Base-by-base conservation (phyloP, 1,284 basidiomycete species). In the Wolfiporia cocos region DNA sequence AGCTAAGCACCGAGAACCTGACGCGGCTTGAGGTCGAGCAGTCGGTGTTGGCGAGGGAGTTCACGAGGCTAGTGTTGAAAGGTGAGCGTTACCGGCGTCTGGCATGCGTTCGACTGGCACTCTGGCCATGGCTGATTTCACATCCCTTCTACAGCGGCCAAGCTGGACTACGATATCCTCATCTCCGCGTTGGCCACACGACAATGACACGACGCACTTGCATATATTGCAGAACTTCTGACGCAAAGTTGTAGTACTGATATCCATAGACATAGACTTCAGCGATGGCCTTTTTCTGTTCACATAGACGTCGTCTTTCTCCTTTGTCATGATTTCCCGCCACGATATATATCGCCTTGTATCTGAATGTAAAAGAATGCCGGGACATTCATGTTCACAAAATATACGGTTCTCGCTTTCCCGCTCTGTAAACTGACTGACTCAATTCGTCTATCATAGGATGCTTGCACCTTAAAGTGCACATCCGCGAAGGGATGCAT, bases 31-130 rank as follows among this genome's bases (percentile, higher is more conserved):
- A 90, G 56, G 59, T 56, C 37, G 85, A 88, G 39, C 63, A 80
- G 42, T 79, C 87, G 0, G 74, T 73, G 37, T 60, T 87, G 32
- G 82, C 86, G 20, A 69, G 75, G 49, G 65, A 60, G 39, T 91
- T 93, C 54, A 73, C 83, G 45, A 73, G 76, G 59, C 66, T 92
- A 41, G 80, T 92, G 19, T 63, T 94, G 37, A 92, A 88, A 71
- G 78, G 91, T 91, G 52, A 45, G 77, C 71, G 5, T 33, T 15
- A 20, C 24, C 17, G 12, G 6, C 30, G 29, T 23, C 9, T 17
- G 28, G 17, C 21, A 7, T 35, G 23, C 14, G 26, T 28, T 15
- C 28, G 42, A 23, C 15, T 15, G 12, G 2, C 19, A 34, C 4
- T 29, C 42, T 48, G 39, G 17, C 11, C 30, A 26, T 35, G 17